Conservation (phyloP, 441 rosid species). For the Capsella rubella region DNA sequence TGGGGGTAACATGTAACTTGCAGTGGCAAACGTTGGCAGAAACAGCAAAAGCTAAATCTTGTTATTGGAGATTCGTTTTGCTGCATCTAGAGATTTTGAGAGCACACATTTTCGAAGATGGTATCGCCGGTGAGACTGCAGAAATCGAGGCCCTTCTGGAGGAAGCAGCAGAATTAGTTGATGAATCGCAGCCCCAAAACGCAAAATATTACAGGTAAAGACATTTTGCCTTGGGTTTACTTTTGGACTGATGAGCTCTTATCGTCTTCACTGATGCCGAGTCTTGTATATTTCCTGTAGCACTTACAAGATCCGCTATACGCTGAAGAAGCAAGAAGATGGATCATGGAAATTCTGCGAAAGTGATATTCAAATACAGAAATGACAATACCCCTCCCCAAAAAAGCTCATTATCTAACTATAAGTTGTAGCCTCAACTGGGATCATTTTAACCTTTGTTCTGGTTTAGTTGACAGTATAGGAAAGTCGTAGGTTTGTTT, state of each 20-base stretch:
- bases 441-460: constrained; percentile 33
- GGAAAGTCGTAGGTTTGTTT: constrained; percentile 29
- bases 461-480: constrained; percentile 34
- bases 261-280: neutral
- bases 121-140: constrained; percentile 64
- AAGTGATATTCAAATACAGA: constrained; percentile 62
- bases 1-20: constrained; percentile 29
- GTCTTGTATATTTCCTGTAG: constrained; percentile 46
- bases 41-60: constrained; percentile 70
- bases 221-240: neutral
- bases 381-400: constrained; percentile 43
- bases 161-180: constrained; percentile 97
- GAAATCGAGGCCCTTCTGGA: constrained; percentile 83
- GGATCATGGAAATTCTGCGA: constrained; percentile 86
- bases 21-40: constrained; percentile 93
- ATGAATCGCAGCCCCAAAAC: constrained; percentile 69
- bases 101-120: constrained; percentile 69
- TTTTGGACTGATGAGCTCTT: neutral
- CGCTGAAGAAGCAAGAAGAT: constrained; percentile 80
- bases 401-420: constrained; percentile 9
- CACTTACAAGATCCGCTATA: constrained; percentile 71
- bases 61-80: constrained; percentile 92
- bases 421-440: constrained; percentile 24
- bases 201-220: constrained; percentile 85
- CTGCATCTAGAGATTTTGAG: constrained; percentile 69